Percentiles rank a stretch among this genome's conserved stretches.
phyloP scores from a whole-genome alignment of 306 rosid species.

The Mucuna pruriens region DNA sequence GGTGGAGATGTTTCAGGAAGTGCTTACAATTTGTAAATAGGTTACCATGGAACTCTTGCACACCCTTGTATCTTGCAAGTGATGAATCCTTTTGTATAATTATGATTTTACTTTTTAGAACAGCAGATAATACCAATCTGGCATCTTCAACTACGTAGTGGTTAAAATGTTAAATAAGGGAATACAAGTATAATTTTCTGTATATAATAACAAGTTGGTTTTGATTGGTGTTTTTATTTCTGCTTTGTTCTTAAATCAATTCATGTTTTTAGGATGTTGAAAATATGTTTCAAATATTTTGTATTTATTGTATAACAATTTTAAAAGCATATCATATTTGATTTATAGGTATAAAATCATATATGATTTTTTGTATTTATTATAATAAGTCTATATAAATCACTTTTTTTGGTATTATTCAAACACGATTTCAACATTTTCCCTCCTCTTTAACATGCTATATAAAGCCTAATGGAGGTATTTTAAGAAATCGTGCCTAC shows the following conservation, averaged over 20 bases:
- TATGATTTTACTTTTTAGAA: background rate
- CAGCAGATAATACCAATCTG: background rate
- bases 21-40: slow-evolving; percentile 71
- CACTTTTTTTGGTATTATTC: too few relatives aligned
- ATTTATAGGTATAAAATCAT: too few relatives aligned
- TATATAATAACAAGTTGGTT: slow-evolving; percentile 23
- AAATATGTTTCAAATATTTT: too few relatives aligned
- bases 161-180: background rate
- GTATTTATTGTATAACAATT: too few relatives aligned
- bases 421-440: too few relatives aligned
- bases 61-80: background rate
- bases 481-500: too few relatives aligned
- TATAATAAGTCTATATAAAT: too few relatives aligned
- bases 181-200: background rate
- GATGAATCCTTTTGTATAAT: slow-evolving; percentile 32
- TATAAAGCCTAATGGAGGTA: too few relatives aligned
- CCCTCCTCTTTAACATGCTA: too few relatives aligned
- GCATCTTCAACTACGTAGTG: background rate
- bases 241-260: background rate
- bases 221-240: background rate
- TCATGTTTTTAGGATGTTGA: too few relatives aligned
- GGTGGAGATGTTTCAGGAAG: slow-evolving; percentile 78
- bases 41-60: background rate
- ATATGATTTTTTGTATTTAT: too few relatives aligned
- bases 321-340: too few relatives aligned